Percentiles rank a stretch among this genome's conserved stretches.
Evolutionary conservation across 441 rosid species (phyloP).

Genomic region (Pelargonium fulgidum): DNA sequence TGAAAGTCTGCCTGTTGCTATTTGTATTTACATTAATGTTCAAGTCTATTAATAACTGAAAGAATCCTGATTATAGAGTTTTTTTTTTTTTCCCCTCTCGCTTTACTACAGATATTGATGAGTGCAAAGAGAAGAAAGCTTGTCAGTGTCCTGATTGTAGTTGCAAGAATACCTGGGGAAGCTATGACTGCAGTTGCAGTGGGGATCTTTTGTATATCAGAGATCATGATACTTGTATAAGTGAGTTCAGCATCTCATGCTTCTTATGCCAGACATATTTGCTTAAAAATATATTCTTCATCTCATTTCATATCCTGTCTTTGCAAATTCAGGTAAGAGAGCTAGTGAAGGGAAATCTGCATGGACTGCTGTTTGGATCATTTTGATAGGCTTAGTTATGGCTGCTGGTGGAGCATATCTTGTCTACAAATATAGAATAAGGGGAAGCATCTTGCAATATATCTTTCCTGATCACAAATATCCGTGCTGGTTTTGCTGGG

Average conservation of each 20-base stretch:
- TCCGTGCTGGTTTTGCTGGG: neutral
- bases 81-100: conserved; percentile 2
- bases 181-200: conserved; percentile 87
- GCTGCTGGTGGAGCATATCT: conserved; percentile 83
- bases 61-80: neutral
- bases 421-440: conserved; percentile 78
- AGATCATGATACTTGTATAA: conserved; percentile 96
- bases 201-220: conserved; percentile 78
- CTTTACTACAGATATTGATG: conserved; percentile 85
- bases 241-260: conserved; percentile 36
- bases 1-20: neutral
- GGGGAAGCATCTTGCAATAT: conserved; percentile 46
- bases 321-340: conserved; percentile 49
- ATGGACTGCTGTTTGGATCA: conserved; percentile 85
- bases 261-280: neutral
- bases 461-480: neutral
- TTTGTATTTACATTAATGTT: neutral
- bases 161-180: conserved; percentile 95
- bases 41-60: neutral
- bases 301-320: conserved; percentile 17
- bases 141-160: conserved; percentile 89
- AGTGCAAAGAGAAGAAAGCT: conserved; percentile 82
- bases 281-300: conserved; percentile 2
- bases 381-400: conserved; percentile 71
- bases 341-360: conserved; percentile 61